Percentiles rank a stretch among this genome's conserved stretches.
Conservation (phyloP, 352 stramenopile species). For the Phytophthora ohioensis region DNA sequence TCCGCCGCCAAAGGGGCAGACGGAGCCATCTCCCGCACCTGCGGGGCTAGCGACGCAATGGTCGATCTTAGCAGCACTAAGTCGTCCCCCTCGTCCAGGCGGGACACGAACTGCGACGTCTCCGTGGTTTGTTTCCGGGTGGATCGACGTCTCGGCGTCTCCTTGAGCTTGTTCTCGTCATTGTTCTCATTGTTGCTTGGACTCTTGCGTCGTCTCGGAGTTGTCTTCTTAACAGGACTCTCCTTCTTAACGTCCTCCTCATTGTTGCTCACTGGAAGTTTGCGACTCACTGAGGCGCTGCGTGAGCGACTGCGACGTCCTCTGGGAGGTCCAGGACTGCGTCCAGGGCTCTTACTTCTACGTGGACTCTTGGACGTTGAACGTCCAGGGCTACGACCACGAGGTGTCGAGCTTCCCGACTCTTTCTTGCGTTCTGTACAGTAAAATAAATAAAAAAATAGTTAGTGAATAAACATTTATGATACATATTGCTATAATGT, state of each 20-base stretch:
- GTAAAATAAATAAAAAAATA: constrained; percentile 7
- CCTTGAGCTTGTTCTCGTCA: constrained; percentile 25
- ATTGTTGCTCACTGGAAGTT: constrained; percentile 33
- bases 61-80: constrained; percentile 61
- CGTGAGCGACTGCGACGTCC: constrained; percentile 62
- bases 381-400: constrained; percentile 58
- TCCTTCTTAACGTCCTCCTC: constrained; percentile 33
- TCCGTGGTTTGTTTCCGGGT: constrained; percentile 34
- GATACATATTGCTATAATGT: neutral
- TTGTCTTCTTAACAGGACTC: constrained; percentile 12
- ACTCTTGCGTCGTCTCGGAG: constrained; percentile 30
- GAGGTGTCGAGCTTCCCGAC: constrained; percentile 40
- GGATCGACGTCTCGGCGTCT: constrained; percentile 29
- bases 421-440: constrained; percentile 64
- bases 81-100: constrained; percentile 52
- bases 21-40: constrained; percentile 36
- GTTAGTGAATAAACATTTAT: constrained; percentile 10
- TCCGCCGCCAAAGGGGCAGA: constrained; percentile 17
- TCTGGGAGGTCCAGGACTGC: constrained; percentile 44
- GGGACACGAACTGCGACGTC: constrained; percentile 44
- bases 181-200: constrained; percentile 28
- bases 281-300: constrained; percentile 64
- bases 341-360: constrained; percentile 52
- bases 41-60: constrained; percentile 49
- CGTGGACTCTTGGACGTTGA: constrained; percentile 38